A percentile compares a stretch with the other conserved stretches of the same genome.
phyloP scores from a whole-genome alignment of 78 protist genomes.

The Dictyostelium firmibasis region DNA sequence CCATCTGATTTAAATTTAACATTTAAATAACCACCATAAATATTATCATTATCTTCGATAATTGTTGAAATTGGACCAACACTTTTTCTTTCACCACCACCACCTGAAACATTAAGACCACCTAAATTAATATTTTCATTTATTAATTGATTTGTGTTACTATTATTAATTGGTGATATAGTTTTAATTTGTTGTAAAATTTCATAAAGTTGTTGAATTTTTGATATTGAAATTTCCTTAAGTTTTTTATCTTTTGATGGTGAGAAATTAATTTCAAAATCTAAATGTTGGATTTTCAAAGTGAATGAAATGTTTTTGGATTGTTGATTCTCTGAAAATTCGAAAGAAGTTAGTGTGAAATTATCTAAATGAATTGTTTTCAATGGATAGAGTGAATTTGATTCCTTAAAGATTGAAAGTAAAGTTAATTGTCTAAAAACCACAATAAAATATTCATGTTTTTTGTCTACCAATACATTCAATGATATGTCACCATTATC shows the following conservation, averaged over 20 bases:
- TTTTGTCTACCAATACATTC: neutral
- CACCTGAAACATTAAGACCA: neutral
- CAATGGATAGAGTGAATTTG: neutral
- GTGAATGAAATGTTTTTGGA: neutral
- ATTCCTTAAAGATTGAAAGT: conserved; percentile 17
- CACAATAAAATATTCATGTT: neutral
- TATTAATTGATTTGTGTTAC: neutral
- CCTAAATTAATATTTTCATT: neutral
- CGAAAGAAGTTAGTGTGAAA: neutral
- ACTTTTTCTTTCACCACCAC: neutral
- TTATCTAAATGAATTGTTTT: neutral
- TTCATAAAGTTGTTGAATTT: neutral
- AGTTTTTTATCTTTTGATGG: neutral
- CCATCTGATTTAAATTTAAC: neutral
- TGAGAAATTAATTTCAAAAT: neutral
- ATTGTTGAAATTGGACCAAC: neutral
- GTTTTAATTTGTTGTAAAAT: neutral
- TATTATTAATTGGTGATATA: neutral
- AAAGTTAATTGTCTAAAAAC: neutral
- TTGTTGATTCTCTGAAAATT: neutral
- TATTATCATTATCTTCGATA: neutral
- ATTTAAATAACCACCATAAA: neutral
- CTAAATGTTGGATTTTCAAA: neutral
- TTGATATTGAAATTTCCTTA: neutral
- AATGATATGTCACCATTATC: neutral